Percentiles rank a stretch among this genome's conserved stretches.
phyloP scores from a whole-genome alignment of 257 asterid genomes.

The Anisodus tanguticus region DNA sequence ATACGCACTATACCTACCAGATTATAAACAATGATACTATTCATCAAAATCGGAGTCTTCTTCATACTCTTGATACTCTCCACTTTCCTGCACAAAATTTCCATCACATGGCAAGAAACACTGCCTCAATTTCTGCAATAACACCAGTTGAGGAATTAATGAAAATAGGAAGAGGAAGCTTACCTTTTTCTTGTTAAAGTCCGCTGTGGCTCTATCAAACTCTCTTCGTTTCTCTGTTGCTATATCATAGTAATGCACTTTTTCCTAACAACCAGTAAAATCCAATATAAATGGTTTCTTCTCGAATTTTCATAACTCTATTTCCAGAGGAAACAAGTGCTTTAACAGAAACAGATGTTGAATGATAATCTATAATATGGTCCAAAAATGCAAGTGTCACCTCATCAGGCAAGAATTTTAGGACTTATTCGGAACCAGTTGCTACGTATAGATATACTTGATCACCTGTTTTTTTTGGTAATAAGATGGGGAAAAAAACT shows the following conservation, averaged over 20 bases:
- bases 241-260: slow-evolving; percentile 83
- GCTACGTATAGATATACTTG: neutral
- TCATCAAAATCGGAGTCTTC: slow-evolving; percentile 67
- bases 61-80: slow-evolving; percentile 64
- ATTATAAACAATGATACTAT: slow-evolving; percentile 34
- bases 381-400: slow-evolving; percentile 4
- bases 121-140: neutral
- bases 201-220: slow-evolving; percentile 77
- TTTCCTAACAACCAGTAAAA: slow-evolving; percentile 59
- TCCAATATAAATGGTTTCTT: neutral
- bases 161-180: slow-evolving; percentile 22
- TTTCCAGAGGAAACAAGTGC: neutral
- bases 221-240: slow-evolving; percentile 95
- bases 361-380: slow-evolving; percentile 2
- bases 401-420: slow-evolving; percentile 9
- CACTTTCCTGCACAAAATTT: slow-evolving; percentile 66
- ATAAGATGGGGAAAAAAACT: neutral
- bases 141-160: neutral
- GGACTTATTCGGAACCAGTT: neutral
- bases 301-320: neutral
- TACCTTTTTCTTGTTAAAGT: slow-evolving; percentile 67
- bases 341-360: slow-evolving; percentile 4
- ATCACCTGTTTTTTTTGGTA: neutral
- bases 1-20: neutral
- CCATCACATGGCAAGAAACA: slow-evolving; percentile 15